These are phyloP conservation scores for Saccharomycopsis sp. DNA, from an alignment of 805 yeast genomes.

Conservation along the genomic window DNA sequence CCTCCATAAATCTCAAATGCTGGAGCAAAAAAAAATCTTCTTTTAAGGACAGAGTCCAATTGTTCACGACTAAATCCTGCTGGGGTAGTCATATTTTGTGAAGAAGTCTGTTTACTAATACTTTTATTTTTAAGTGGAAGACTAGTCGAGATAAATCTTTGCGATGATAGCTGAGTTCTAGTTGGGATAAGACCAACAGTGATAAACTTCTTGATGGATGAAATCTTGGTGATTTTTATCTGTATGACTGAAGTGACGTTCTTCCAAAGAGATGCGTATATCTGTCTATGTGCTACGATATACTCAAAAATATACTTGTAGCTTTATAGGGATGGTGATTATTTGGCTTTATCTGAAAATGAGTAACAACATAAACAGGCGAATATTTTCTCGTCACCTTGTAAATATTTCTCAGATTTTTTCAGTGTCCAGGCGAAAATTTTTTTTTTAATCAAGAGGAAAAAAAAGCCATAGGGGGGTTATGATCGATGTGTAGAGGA, in stretches of 20 bases:
- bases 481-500: not conserved
- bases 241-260: too few species aligned
- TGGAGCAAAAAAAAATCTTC: slow-evolving; percentile 97
- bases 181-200: not conserved
- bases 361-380: not conserved
- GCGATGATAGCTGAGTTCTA: not conserved
- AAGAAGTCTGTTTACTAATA: not conserved
- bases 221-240: not conserved
- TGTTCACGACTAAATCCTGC: slow-evolving; percentile 69
- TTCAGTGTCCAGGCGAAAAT: not conserved
- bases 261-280: not conserved
- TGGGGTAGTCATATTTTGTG: not conserved
- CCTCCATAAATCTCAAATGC: slow-evolving; percentile 98
- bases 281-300: not conserved
- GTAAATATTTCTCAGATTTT: not conserved
- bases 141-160: not conserved
- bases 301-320: too few species aligned
- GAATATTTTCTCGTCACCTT: not conserved
- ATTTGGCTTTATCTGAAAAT: not conserved
- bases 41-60: slow-evolving; percentile 83
- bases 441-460: too few species aligned
- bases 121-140: not conserved
- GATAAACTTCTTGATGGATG: not conserved
- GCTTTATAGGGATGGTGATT: not conserved
- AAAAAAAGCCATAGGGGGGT: not conserved